Base-by-base conservation (phyloP, 2,329 filamentous ascomycete species). In the Chrysosporium keratinophilum region DNA sequence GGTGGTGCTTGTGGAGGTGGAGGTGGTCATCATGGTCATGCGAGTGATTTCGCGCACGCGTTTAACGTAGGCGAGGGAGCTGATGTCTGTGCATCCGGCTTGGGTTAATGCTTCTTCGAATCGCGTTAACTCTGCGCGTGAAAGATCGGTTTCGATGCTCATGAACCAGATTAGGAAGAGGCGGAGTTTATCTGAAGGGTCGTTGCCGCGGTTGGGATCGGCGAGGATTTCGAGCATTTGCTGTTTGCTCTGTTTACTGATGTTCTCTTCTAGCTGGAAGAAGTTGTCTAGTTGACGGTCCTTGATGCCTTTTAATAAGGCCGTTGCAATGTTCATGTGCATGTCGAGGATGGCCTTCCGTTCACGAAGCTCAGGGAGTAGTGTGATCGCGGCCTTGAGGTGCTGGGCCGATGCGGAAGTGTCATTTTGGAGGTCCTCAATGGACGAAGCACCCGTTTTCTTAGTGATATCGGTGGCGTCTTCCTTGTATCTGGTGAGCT, bases 291-390 rank as follows among this genome's bases (percentile, higher is more conserved):
- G 76, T 68, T 97, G 90, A 14, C 93, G 83, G 62, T 95, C 88
- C 67, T 97, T 96, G 69, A 97, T 95, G 1, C 89, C 90, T 62
- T 83, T 81, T 54, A 85, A 70, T 9, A 85, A 67, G 0, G 88
- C 87, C 1, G 90, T 91, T 2, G 94, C 78, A 56, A 97, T 95
- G 67, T 95, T 96, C 93, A 98, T 98, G 69, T 98, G 93, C 87
- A 96, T 97, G 66, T 96, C 93, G 4, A 98, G 79, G 17, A 85
- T 80, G n/a, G 84, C 83, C 68, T 98, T 98, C 56, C 93, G 83
- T 69, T 97, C 93, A 58, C 89, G 79, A 60, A 98, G 77, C 68
- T 97, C 91, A 0, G 93, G 94, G 12, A 98, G 76, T 19, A 95
- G 75, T 0, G 91, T 95, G 62, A 98, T 95, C 11, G 91, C 94